Conservation (phyloP, 768 basidiomycete species). For the Lentinula boryana region DNA sequence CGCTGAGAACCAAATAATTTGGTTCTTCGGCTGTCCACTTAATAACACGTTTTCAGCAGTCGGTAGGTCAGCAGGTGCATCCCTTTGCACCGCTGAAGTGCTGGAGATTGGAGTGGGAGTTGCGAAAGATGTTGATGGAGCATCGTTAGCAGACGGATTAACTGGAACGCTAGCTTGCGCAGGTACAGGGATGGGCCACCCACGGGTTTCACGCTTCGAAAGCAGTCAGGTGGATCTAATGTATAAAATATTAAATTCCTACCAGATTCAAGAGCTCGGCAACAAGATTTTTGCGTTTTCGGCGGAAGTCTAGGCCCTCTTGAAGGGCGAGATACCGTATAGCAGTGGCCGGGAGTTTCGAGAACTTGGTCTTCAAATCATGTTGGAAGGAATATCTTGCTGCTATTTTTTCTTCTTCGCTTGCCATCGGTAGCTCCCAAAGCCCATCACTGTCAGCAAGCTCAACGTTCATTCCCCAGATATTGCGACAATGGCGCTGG, state of each 20-base stretch:
- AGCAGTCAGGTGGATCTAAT: neutral
- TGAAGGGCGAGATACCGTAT: neutral
- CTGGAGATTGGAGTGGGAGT: too few species aligned
- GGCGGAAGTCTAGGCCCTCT: neutral
- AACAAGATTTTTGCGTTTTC: neutral
- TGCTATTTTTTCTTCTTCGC: neutral
- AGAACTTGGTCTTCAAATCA: neutral
- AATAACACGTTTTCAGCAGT: too few species aligned
- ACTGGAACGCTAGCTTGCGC: too few species aligned
- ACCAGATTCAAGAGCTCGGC: neutral
- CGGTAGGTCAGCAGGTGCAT: too few species aligned
- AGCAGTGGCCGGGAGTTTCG: neutral
- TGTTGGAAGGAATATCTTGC: neutral
- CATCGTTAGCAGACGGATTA: too few species aligned
- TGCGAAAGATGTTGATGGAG: too few species aligned
- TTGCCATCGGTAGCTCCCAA: neutral
- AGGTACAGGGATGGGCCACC: too few species aligned
- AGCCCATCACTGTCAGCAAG: constrained; percentile 14
- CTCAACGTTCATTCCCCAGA: constrained; percentile 19
- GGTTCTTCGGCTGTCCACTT: too few species aligned
- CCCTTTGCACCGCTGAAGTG: too few species aligned
- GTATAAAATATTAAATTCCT: neutral
- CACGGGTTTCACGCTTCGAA: too few species aligned
- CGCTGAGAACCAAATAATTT: too few species aligned
- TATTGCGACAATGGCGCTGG: constrained; percentile 10